Base-by-base conservation (phyloP, 148 eudicot genomes). In the Diospyros lotus region DNA sequence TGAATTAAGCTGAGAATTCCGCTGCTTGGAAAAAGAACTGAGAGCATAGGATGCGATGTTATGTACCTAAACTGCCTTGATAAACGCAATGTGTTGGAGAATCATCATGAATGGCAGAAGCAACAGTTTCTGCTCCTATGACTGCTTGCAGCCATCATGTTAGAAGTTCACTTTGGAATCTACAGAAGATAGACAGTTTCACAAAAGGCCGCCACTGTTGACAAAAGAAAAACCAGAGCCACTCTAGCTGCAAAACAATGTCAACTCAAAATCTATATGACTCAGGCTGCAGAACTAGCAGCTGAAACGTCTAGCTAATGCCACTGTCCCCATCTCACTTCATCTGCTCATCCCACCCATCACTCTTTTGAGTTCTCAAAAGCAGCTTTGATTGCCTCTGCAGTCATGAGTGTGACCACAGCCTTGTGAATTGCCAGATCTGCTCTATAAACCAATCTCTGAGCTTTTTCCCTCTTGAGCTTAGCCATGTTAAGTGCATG, bases 381-480 rank as follows among this genome's bases (percentile, higher is more conserved):
- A 72, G 93, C 68, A 82, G 85, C 91, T 82, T 91, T 89, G 55
- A 88, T 80, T 68, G 99, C 94, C 50, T 95, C 98, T 11, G 97
- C 97, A 51, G 89, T 88, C 89, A 87, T 90, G 40, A 95, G 80
- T 76, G 98, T 89, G 77, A 83, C 85, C 74, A 84, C 91, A 53
- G 99, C 99, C 87, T 88, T 91, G 81, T 89, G 94, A 80, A 84
- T 89, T n/a, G 94, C 96, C 43, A 91, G 69, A 75, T 95, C 99
- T 38, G 97, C 97, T 80, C 83, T 86, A 71, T 85, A 86, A 62
- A 90, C 82, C 88, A 92, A 75, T 74, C 87, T 92, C 79, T 88
- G 90, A 40, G 97, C 99, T 64, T 84, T 88, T 56, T 93, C 93
- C 78, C 93, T 86, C 85, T 91, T 95, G 76, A 91, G 78, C 83